A percentile compares a stretch with the other conserved stretches of the same genome.
phyloP scores from a whole-genome alignment of 805 yeast species.

The Alloascoidea hylecoeti region DNA sequence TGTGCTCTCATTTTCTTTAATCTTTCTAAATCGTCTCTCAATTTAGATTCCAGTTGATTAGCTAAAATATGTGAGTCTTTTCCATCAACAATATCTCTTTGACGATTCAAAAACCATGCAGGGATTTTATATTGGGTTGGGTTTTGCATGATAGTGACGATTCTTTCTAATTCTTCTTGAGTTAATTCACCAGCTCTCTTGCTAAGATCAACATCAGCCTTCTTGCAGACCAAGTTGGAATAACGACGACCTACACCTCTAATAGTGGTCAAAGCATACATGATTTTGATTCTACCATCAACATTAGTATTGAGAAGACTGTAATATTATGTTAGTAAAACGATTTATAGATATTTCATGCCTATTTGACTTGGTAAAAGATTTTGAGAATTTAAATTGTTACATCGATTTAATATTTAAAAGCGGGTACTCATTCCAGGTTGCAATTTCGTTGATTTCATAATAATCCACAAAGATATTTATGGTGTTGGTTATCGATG shows the following conservation, averaged over 20 bases:
- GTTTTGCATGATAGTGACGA: conserved; percentile 99
- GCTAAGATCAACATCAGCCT: conserved; percentile 96
- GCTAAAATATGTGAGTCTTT: conserved; percentile 98
- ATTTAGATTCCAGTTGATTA: conserved; percentile 97
- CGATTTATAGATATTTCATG: not conserved
- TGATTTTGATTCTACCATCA: conserved; percentile 99
- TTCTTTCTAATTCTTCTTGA: conserved; percentile 99
- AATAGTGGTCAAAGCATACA: conserved; percentile 99
- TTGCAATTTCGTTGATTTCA: not conserved
- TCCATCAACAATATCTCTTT: conserved; percentile 96
- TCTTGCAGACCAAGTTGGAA: conserved; percentile 99
- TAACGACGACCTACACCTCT: conserved; percentile 99
- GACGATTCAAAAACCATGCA: conserved; percentile 99
- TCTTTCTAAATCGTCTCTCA: conserved; percentile 99
- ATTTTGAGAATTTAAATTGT: not conserved
- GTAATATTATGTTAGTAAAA: conserved; percentile 11
- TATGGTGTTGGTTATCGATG: not conserved
- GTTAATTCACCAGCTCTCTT: conserved; percentile 99
- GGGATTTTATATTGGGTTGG: conserved; percentile 99
- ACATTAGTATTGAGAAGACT: conserved; percentile 99
- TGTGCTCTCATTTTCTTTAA: conserved; percentile 99
- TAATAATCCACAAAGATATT: not conserved
- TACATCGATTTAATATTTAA: not conserved
- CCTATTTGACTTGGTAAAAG: not conserved
- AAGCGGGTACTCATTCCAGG: not conserved